phyloP scores from a whole-genome alignment of 768 basidiomycete species.

The Podaxis sp. region DNA sequence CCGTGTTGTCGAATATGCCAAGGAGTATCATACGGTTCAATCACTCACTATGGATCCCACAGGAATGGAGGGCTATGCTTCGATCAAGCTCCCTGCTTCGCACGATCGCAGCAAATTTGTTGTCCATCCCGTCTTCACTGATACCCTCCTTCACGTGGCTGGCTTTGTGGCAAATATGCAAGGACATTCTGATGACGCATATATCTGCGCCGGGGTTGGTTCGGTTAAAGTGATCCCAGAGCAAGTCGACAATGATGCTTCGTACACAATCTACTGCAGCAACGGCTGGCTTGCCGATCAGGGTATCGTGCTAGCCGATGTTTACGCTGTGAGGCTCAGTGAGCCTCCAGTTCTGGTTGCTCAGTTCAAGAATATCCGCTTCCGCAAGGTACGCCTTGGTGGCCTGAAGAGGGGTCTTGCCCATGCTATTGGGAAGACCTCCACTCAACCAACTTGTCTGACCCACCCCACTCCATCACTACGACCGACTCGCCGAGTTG shows the following conservation, averaged over 20 bases:
- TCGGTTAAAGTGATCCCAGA: slow-evolving; percentile 46
- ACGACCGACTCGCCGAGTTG: not conserved
- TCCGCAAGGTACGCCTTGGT: slow-evolving; percentile 53
- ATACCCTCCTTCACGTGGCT: slow-evolving; percentile 66
- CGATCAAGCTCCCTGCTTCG: slow-evolving; percentile 39
- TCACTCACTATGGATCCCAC: slow-evolving; percentile 48
- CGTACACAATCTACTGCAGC: slow-evolving; percentile 54
- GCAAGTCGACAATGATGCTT: slow-evolving; percentile 36
- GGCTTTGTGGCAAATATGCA: slow-evolving; percentile 70
- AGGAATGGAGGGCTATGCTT: slow-evolving; percentile 53
- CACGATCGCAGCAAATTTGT: slow-evolving; percentile 35
- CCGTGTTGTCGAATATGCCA: slow-evolving; percentile 63
- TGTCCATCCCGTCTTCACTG: slow-evolving; percentile 59
- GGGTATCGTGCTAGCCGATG: slow-evolving; percentile 49
- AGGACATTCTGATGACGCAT: slow-evolving; percentile 49
- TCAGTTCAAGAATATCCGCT: slow-evolving; percentile 54
- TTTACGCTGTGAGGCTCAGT: slow-evolving; percentile 44
- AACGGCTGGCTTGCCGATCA: slow-evolving; percentile 43
- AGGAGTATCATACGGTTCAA: slow-evolving; percentile 57
- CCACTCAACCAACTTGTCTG: not conserved
- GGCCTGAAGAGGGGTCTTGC: slow-evolving; percentile 48
- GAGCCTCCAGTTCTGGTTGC: slow-evolving; percentile 48
- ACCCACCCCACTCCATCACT: not conserved
- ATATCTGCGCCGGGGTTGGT: slow-evolving; percentile 61
- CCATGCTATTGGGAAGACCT: slow-evolving; percentile 27